These are phyloP conservation scores for Candida corydali DNA, from an alignment of 805 yeast genomes.

Conservation along the genomic window DNA sequence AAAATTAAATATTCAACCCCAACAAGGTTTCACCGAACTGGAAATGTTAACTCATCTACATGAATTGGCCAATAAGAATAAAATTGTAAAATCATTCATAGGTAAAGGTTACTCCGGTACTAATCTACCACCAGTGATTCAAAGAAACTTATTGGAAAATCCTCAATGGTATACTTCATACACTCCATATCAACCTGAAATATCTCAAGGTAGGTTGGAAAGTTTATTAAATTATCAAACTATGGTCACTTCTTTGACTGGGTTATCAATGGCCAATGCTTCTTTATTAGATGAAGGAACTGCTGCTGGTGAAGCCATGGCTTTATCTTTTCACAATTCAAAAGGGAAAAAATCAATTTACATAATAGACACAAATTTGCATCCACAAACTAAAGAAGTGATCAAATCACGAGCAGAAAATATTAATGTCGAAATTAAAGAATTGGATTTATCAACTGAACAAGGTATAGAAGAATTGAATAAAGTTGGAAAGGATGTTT, in stretches of 20 bases:
- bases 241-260: slow-evolving; percentile 84
- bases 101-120: slow-evolving; percentile 97
- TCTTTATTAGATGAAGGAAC: slow-evolving; percentile 94
- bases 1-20: slow-evolving; percentile 62
- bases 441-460: slow-evolving; percentile 49
- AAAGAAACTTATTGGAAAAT: slow-evolving; percentile 84
- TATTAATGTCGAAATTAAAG: slow-evolving; percentile 59
- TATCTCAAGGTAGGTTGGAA: slow-evolving; percentile 94
- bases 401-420: slow-evolving; percentile 75
- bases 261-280: slow-evolving; percentile 91
- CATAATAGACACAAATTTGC: slow-evolving; percentile 72
- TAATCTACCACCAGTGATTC: slow-evolving; percentile 83
- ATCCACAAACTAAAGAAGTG: slow-evolving; percentile 83
- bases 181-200: slow-evolving; percentile 98
- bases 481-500: slow-evolving; percentile 35
- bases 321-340: slow-evolving; percentile 63
- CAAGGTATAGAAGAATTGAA: slow-evolving; percentile 26
- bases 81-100: slow-evolving; percentile 67
- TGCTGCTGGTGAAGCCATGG: slow-evolving; percentile 97
- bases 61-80: slow-evolving; percentile 71
- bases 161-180: slow-evolving; percentile 99
- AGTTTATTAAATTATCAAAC: slow-evolving; percentile 90
- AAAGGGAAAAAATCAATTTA: slow-evolving; percentile 66
- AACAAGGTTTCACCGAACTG: slow-evolving; percentile 73
- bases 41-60: slow-evolving; percentile 70